Evolutionary conservation across 176 grass and related monocot genomes (phyloP).

Genomic region (Eleusine coracana): DNA sequence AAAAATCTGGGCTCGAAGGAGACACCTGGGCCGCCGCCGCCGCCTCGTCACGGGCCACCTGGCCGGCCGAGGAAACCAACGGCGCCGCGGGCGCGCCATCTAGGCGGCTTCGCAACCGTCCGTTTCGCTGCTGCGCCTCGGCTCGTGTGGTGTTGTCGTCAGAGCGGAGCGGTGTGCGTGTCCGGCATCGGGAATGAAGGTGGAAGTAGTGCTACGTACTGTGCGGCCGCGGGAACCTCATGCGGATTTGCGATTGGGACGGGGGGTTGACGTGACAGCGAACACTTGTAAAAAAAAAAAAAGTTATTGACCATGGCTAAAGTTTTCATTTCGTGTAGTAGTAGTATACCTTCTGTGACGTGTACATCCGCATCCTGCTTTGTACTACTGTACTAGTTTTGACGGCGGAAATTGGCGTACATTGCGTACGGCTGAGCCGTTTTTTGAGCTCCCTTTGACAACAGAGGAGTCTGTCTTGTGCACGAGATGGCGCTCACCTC

Average conservation of each 20-base stretch:
- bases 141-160: background rate
- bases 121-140: background rate
- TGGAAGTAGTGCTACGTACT: background rate
- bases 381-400: no score
- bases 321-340: no score
- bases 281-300: background rate
- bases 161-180: background rate
- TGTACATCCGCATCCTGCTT: no score
- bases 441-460: no score
- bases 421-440: background rate
- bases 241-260: background rate
- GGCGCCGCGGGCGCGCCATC: constrained; percentile 28
- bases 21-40: background rate
- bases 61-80: constrained; percentile 1
- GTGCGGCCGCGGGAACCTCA: background rate
- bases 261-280: background rate
- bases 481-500: background rate
- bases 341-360: no score
- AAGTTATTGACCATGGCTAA: no score
- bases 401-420: background rate
- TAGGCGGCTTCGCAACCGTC: constrained; percentile 26
- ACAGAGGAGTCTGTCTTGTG: no score
- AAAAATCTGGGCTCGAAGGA: background rate
- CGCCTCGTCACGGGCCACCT: constrained; percentile 17
- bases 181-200: background rate